These are phyloP conservation scores for Cardamine chenopodiifolia DNA, from an alignment of 345 rosid species.

Conservation along the genomic window DNA sequence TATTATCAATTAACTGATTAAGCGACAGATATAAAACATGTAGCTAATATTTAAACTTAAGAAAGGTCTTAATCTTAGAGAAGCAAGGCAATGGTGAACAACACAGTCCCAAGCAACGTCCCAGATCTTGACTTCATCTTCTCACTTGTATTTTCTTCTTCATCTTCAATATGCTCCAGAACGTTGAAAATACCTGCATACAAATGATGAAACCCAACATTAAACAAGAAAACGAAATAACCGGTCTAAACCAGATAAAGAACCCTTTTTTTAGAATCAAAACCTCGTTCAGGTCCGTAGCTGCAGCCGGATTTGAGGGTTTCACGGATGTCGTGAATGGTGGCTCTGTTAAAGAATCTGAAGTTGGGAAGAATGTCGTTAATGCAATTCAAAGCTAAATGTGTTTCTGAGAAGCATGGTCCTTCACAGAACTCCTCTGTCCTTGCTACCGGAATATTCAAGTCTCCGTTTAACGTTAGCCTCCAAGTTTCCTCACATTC, in stretches of 20 bases:
- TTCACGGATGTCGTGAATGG: slow-evolving; percentile 56
- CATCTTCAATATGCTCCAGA: slow-evolving; percentile 58
- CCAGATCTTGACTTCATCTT: slow-evolving; percentile 37
- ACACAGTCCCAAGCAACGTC: slow-evolving; percentile 43
- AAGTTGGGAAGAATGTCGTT: slow-evolving; percentile 60
- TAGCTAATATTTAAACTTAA: background rate
- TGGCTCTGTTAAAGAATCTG: slow-evolving; percentile 71
- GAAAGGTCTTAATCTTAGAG: slow-evolving; percentile 31
- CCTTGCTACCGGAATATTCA: slow-evolving; percentile 54
- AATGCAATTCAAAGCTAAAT: slow-evolving; percentile 70
- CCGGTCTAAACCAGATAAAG: background rate
- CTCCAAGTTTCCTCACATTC: slow-evolving; percentile 69
- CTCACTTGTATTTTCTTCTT: slow-evolving; percentile 40
- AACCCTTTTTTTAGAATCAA: background rate
- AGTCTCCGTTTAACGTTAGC: slow-evolving; percentile 63
- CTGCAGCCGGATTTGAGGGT: slow-evolving; percentile 76
- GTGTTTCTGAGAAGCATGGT: slow-evolving; percentile 75
- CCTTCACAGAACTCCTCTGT: slow-evolving; percentile 67
- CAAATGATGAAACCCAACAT: background rate
- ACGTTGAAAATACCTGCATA: slow-evolving; percentile 74
- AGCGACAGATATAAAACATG: background rate
- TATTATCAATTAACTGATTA: background rate
- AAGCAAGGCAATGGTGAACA: slow-evolving; percentile 46
- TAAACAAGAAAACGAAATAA: slow-evolving; percentile 21
- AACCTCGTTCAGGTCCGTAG: slow-evolving; percentile 64